phyloP scores from a whole-genome alignment of 352 stramenopile species.

The Phytophthora hybrid region DNA sequence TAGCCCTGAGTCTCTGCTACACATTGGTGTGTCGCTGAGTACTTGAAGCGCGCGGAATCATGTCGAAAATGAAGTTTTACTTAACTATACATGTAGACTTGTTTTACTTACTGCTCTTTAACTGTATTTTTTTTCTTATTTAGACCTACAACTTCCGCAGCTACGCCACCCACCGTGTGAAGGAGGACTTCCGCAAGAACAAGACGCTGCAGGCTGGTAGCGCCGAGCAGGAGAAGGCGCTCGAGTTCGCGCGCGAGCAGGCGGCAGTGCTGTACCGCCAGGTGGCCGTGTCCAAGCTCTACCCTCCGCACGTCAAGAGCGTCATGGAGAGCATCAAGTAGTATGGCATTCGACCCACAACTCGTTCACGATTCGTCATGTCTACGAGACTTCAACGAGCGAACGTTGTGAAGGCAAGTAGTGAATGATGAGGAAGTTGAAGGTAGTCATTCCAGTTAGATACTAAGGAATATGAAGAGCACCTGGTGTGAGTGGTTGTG shows the following conservation, averaged over 20 bases:
- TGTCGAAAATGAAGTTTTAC: slow-evolving; percentile 3
- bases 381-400: too few relatives aligned
- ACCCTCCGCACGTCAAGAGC: slow-evolving; percentile 67
- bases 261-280: slow-evolving; percentile 68
- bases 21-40: background rate
- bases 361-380: too few relatives aligned
- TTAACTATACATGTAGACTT: background rate
- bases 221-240: slow-evolving; percentile 58
- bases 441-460: background rate
- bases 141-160: slow-evolving; percentile 82
- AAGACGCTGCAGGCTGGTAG: slow-evolving; percentile 53
- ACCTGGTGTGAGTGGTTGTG: background rate
- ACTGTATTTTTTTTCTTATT: background rate
- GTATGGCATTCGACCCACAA: too few relatives aligned
- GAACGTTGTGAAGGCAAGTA: too few relatives aligned
- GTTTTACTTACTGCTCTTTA: slow-evolving; percentile 4
- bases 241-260: slow-evolving; percentile 58
- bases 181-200: slow-evolving; percentile 82
- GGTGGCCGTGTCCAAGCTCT: slow-evolving; percentile 72
- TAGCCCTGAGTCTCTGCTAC: slow-evolving; percentile 1
- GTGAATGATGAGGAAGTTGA: too few relatives aligned
- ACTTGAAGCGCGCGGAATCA: background rate
- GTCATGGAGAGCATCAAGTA: slow-evolving; percentile 66
- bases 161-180: slow-evolving; percentile 71
- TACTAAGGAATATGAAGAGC: background rate